Conservation (phyloP, 768 basidiomycete genomes). For the Hirschioporus abietinus region DNA sequence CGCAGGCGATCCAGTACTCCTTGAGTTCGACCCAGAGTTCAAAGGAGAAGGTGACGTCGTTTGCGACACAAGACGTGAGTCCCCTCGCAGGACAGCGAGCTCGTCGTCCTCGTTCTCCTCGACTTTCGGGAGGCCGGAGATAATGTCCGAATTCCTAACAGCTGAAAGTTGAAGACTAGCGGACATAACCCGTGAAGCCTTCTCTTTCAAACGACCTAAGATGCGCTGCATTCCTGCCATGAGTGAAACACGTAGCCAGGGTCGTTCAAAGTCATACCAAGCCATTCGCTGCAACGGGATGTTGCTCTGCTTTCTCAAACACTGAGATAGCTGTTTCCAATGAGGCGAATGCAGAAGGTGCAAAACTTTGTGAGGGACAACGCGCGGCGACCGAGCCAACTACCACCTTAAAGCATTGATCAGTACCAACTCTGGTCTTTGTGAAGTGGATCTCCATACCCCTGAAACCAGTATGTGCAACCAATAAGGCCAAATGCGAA, state of each 20-base stretch:
- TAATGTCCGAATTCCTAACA: not conserved
- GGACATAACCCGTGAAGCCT: not conserved
- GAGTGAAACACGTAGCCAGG: not conserved
- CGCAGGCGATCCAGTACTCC: not conserved
- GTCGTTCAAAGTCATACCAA: not conserved
- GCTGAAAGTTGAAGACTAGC: not conserved
- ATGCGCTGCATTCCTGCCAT: not conserved
- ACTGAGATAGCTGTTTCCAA: conserved; percentile 59
- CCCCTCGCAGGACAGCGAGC: not conserved
- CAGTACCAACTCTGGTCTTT: not conserved
- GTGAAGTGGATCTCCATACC: not conserved
- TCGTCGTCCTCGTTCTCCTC: conserved; percentile 1
- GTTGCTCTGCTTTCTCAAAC: conserved; percentile 49
- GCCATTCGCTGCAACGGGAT: not conserved
- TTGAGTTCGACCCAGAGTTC: not conserved
- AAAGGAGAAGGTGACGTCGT: not conserved
- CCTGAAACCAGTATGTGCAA: not conserved
- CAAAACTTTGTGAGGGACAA: conserved; percentile 62
- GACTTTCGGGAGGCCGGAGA: not conserved
- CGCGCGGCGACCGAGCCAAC: conserved; percentile 45
- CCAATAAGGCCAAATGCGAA: not conserved
- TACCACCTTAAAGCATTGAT: conserved; percentile 32
- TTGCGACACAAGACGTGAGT: not conserved
- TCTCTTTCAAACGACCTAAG: not conserved
- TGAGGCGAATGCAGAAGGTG: conserved; percentile 60